Percentiles rank a stretch among this genome's conserved stretches.
Conservation (phyloP, 2,329 filamentous ascomycete genomes). For the Fusarium dlaminii region DNA sequence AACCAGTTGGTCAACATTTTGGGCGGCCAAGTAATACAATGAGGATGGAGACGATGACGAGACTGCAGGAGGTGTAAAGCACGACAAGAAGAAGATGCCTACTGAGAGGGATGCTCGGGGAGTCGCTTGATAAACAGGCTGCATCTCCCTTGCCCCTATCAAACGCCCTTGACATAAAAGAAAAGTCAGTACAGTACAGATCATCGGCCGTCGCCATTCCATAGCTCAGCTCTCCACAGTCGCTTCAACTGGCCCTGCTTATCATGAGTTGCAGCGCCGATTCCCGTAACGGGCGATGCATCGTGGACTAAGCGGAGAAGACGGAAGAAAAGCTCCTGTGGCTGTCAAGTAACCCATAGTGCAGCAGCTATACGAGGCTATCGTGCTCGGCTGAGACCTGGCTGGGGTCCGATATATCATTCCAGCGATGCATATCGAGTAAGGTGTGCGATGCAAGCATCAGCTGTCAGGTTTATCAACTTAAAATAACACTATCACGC, state of each 20-base stretch:
- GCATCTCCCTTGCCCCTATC: background rate
- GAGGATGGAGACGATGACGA: background rate
- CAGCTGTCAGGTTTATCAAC: too few species aligned
- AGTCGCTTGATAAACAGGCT: background rate
- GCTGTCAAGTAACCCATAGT: background rate
- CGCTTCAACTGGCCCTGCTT: background rate
- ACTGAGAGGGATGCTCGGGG: background rate
- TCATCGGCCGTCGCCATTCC: background rate
- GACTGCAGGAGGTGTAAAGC: background rate
- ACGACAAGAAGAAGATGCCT: background rate
- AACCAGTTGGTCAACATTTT: background rate
- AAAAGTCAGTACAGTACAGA: background rate
- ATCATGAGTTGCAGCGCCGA: background rate
- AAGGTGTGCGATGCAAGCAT: too few species aligned
- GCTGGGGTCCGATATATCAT: fast-evolving
- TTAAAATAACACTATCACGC: too few species aligned
- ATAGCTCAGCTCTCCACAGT: background rate
- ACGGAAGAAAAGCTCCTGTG: fast-evolving
- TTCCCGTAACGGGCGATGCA: fast-evolving
- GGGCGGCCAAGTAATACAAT: background rate
- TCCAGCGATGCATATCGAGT: background rate
- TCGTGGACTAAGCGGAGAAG: background rate
- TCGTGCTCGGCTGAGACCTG: background rate
- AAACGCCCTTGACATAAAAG: background rate
- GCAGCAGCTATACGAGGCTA: background rate